Percentiles rank a stretch among this genome's conserved stretches.
phyloP scores from a whole-genome alignment of 805 yeast species.

The Sporopachydermia lactativora region DNA sequence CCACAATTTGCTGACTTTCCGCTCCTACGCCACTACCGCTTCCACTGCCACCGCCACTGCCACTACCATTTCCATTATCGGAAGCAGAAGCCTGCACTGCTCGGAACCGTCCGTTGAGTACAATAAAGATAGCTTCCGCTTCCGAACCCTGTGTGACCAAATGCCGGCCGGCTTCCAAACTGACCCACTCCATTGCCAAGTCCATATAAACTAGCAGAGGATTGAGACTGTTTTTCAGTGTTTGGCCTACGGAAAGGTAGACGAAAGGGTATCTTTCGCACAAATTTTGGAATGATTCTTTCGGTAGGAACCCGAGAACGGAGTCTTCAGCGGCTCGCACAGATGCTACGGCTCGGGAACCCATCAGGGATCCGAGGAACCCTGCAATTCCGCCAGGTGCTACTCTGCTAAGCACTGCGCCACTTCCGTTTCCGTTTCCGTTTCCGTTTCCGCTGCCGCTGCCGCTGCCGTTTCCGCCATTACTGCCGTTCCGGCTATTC shows the following conservation, averaged over 20 bases:
- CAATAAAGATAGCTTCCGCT: constrained; percentile 85
- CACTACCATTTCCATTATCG: constrained; percentile 12
- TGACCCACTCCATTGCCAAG: constrained; percentile 92
- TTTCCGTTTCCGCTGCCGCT: constrained; percentile 6
- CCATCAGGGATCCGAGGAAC: constrained; percentile 66
- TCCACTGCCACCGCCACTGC: constrained; percentile 5
- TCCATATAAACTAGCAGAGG: constrained; percentile 61
- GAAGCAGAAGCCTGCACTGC: no score
- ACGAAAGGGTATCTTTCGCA: constrained; percentile 67
- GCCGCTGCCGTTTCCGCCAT: constrained; percentile 2
- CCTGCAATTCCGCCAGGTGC: constrained; percentile 79
- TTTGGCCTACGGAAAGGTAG: constrained; percentile 64
- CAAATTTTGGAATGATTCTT: constrained; percentile 43
- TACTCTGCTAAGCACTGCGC: constrained; percentile 40
- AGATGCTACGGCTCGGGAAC: constrained; percentile 64
- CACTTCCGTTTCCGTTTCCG: constrained; percentile 13
- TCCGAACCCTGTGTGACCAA: constrained; percentile 70
- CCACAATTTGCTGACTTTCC: constrained; percentile 24
- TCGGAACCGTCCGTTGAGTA: constrained; percentile 77
- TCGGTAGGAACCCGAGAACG: constrained; percentile 61
- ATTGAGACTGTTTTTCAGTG: constrained; percentile 53
- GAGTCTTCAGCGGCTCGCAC: constrained; percentile 46
- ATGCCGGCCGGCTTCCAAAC: constrained; percentile 71
- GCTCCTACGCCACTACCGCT: constrained; percentile 8
- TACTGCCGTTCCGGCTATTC: neutral